phyloP scores from a whole-genome alignment of 768 basidiomycete species.

The Mycena chlorophos region DNA sequence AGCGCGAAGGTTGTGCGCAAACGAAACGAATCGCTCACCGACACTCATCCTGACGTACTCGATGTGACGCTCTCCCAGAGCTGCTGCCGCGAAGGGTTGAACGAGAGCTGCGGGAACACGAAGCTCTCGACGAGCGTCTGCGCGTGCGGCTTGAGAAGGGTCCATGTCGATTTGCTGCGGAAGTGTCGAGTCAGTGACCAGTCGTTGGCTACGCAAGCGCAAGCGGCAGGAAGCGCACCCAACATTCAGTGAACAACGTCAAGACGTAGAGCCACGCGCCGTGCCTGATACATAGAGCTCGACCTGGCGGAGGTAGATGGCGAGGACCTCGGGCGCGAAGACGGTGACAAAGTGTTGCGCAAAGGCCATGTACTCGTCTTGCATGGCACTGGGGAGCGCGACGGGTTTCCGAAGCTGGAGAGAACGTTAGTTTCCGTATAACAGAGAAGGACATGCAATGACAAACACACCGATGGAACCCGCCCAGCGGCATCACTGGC shows the following conservation, averaged over 20 bases:
- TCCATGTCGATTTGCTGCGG: slow-evolving; percentile 83
- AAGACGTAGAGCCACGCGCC: slow-evolving; percentile 82
- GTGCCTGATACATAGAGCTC: slow-evolving; percentile 73
- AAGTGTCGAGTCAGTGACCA: too few relatives aligned
- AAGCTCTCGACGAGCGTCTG: slow-evolving; percentile 74
- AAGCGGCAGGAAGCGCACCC: slow-evolving; percentile 24
- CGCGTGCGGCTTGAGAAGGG: slow-evolving; percentile 81
- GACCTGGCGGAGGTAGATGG: too few relatives aligned
- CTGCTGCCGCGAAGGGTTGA: too few relatives aligned
- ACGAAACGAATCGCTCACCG: too few relatives aligned
- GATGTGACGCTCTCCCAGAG: too few relatives aligned
- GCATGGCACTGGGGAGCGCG: slow-evolving; percentile 73
- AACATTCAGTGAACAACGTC: slow-evolving; percentile 88
- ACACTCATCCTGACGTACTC: too few relatives aligned
- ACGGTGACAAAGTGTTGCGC: slow-evolving; percentile 74
- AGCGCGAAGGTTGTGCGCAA: too few relatives aligned
- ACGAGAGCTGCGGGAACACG: too few relatives aligned
- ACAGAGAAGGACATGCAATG: background rate
- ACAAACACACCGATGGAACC: slow-evolving; percentile 62
- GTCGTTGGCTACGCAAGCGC: too few relatives aligned
- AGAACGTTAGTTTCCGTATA: background rate
- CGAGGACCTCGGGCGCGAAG: slow-evolving; percentile 84
- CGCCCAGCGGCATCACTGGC: slow-evolving; percentile 86
- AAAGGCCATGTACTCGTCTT: slow-evolving; percentile 68
- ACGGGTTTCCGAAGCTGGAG: slow-evolving; percentile 83